Percentiles rank a stretch among this genome's conserved stretches.
Evolutionary conservation across 345 rosid species (phyloP).

Genomic region (Salix brachista): DNA sequence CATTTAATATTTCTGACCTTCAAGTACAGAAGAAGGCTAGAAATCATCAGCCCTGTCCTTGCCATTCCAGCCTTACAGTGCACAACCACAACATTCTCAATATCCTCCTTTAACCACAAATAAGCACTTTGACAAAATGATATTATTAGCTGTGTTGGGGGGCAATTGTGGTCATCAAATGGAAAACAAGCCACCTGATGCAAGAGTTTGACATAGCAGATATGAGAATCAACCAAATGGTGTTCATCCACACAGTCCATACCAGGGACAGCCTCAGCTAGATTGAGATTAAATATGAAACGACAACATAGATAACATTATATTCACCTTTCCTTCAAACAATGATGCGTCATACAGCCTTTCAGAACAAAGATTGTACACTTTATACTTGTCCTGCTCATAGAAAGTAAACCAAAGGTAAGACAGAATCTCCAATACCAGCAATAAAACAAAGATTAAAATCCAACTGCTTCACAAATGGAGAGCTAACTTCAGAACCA

Average conservation of each 20-base stretch:
- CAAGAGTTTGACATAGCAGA: slow-evolving; percentile 8
- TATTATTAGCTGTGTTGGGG: slow-evolving; percentile 71
- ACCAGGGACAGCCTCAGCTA: neutral
- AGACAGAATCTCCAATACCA: neutral
- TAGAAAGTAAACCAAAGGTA: slow-evolving; percentile 11
- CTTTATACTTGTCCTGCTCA: slow-evolving; percentile 77
- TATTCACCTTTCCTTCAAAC: slow-evolving; percentile 78
- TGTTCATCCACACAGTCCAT: neutral
- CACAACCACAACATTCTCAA: slow-evolving; percentile 87
- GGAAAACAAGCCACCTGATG: slow-evolving; percentile 87
- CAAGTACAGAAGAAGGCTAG: slow-evolving; percentile 73
- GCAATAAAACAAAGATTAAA: neutral
- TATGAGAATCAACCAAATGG: slow-evolving; percentile 1
- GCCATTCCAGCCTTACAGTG: slow-evolving; percentile 98
- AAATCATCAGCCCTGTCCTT: slow-evolving; percentile 88
- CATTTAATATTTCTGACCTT: slow-evolving; percentile 37
- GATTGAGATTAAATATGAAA: neutral
- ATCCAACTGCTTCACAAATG: neutral
- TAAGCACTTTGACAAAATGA: slow-evolving; percentile 85
- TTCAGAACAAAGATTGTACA: slow-evolving; percentile 86
- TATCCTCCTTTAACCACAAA: slow-evolving; percentile 83
- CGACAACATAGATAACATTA: neutral
- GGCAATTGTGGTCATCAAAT: slow-evolving; percentile 85
- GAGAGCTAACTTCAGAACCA: slow-evolving; percentile 1
- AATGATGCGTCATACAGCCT: slow-evolving; percentile 84